Conservation (phyloP, 2,329 filamentous ascomycete species). For the Raffaelea arxii region DNA sequence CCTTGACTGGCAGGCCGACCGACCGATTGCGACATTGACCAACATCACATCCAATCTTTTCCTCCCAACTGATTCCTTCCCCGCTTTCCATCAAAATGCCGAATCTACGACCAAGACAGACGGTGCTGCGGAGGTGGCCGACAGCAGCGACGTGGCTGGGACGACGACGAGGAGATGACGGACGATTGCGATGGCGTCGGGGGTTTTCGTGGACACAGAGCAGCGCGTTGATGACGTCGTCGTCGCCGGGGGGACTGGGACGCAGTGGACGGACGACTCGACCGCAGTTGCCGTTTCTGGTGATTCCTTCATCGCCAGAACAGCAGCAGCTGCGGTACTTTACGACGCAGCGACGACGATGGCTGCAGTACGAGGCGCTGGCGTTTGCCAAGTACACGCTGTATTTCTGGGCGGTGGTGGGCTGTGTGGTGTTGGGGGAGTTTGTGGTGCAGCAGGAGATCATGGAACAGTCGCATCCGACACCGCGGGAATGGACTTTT, state of each 20-base stretch:
- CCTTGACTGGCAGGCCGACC: too few species aligned
- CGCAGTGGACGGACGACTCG: too few species aligned
- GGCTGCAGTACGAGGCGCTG: slow-evolving; percentile 61
- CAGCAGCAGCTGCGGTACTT: slow-evolving; percentile 58
- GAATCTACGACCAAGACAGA: too few species aligned
- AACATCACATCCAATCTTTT: too few species aligned
- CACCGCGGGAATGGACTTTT: slow-evolving; percentile 73
- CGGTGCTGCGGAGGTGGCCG: too few species aligned
- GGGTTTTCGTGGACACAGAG: slow-evolving; percentile 4
- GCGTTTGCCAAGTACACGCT: slow-evolving; percentile 58
- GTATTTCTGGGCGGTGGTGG: slow-evolving; percentile 54
- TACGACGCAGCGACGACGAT: slow-evolving; percentile 66
- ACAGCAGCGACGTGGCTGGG: too few species aligned
- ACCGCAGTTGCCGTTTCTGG: slow-evolving; percentile 43
- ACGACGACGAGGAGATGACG: too few species aligned
- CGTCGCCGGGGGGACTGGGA: too few species aligned
- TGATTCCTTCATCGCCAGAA: slow-evolving; percentile 26
- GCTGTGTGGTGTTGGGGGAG: slow-evolving; percentile 49
- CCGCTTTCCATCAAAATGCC: too few species aligned
- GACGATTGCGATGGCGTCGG: too few species aligned
- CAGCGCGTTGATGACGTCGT: slow-evolving; percentile 2
- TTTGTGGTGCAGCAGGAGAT: slow-evolving; percentile 63
- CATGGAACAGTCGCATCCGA: slow-evolving; percentile 67
- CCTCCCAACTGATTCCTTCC: too few species aligned
- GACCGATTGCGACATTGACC: too few species aligned